These are phyloP conservation scores for Graphilbum sp. DNA, from an alignment of 2,329 filamentous ascomycete genomes.

Conservation along the genomic window DNA sequence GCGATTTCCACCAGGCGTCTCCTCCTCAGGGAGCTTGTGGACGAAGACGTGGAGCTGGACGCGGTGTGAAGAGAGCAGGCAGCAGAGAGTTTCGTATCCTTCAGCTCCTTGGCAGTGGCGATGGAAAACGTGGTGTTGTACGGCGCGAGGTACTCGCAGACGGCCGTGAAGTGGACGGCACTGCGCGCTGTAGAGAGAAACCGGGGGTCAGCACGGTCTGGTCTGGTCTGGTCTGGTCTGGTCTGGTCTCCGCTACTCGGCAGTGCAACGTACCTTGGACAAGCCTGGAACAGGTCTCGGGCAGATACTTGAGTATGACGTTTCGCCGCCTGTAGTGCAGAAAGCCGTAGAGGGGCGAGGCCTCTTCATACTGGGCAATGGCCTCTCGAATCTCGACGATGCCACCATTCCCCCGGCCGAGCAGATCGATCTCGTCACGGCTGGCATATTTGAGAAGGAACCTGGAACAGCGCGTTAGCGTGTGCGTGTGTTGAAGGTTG, in stretches of 20 bases:
- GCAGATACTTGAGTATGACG: conserved; percentile 83
- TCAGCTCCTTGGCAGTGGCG: conserved; percentile 57
- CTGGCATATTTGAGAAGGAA: conserved; percentile 84
- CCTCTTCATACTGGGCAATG: conserved; percentile 64
- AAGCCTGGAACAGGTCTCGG: conserved; percentile 76
- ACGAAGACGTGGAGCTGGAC: conserved; percentile 71
- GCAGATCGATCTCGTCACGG: conserved; percentile 72
- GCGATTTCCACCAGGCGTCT: conserved; percentile 78
- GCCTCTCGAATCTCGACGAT: conserved; percentile 68
- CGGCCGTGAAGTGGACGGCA: conserved; percentile 51
- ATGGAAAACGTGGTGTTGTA: conserved; percentile 78
- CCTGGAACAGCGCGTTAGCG: too few relatives aligned
- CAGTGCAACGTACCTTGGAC: conserved; percentile 57
- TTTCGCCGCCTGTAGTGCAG: conserved; percentile 79
- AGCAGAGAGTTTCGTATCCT: conserved; percentile 72
- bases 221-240: too few relatives aligned
- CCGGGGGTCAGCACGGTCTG: neutral
- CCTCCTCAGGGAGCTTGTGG: conserved; percentile 60
- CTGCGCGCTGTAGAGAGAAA: conserved; percentile 49
- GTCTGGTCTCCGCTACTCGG: neutral
- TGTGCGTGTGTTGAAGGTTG: neutral
- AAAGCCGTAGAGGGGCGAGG: conserved; percentile 82
- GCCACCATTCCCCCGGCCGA: conserved; percentile 63
- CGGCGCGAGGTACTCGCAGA: conserved; percentile 60
- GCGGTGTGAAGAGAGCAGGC: conserved; percentile 83